These are phyloP conservation scores for Buddleja alternifolia DNA, from an alignment of 257 asterid species.

Conservation along the genomic window DNA sequence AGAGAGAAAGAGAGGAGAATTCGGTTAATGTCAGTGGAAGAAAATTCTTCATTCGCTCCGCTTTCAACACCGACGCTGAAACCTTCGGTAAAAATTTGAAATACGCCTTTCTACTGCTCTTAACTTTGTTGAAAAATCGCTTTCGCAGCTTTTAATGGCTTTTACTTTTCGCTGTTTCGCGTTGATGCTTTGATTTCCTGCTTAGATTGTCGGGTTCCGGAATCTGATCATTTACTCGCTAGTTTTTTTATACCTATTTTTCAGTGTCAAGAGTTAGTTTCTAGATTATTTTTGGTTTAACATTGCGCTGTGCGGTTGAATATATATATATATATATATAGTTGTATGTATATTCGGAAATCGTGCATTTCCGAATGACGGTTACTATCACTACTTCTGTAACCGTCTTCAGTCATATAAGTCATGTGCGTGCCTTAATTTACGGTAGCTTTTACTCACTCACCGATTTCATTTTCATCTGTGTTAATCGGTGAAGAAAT, in stretches of 20 bases:
- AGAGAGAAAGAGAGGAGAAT: slow-evolving; percentile 27
- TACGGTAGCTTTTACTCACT: background rate
- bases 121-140: slow-evolving; percentile 10
- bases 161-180: too few relatives aligned
- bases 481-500: slow-evolving; percentile 5
- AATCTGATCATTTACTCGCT: slow-evolving; percentile 20
- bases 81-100: slow-evolving; percentile 42
- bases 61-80: slow-evolving; percentile 21
- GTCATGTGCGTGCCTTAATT: slow-evolving; percentile 29
- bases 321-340: too few relatives aligned
- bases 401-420: slow-evolving; percentile 46
- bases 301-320: slow-evolving; percentile 28
- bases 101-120: slow-evolving; percentile 33
- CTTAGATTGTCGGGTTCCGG: slow-evolving; percentile 40
- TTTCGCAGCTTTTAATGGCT: slow-evolving; percentile 39
- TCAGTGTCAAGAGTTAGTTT: slow-evolving; percentile 17
- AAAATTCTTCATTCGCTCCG: slow-evolving; percentile 27
- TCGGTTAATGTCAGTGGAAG: slow-evolving; percentile 16
- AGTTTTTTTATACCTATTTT: background rate
- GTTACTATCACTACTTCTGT: slow-evolving; percentile 32
- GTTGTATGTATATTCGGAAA: slow-evolving; percentile 25
- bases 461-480: background rate
- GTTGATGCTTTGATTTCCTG: slow-evolving; percentile 27
- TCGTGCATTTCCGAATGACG: slow-evolving; percentile 37
- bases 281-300: background rate